phyloP scores from a whole-genome alignment of 371 early-diverging fungal species.

The Rhizopus stolonifer region DNA sequence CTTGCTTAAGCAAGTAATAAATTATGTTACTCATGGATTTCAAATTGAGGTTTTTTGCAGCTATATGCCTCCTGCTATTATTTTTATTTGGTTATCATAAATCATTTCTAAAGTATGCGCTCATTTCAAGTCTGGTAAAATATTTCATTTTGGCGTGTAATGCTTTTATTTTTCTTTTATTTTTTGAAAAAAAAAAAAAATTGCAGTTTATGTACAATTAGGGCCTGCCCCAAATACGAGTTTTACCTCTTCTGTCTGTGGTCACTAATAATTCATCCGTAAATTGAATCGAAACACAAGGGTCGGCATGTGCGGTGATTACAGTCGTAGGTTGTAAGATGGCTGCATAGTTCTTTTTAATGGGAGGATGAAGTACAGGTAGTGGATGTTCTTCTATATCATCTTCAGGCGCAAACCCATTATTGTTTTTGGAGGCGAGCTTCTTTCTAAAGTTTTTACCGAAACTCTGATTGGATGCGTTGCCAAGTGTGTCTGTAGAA shows the following conservation, averaged over 20 bases:
- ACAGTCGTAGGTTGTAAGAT: slow-evolving; percentile 77
- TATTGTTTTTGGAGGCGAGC: not conserved
- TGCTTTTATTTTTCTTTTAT: too few relatives aligned
- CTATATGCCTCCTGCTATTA: too few relatives aligned
- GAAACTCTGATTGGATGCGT: slow-evolving; percentile 6
- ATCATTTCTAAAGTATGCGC: too few relatives aligned
- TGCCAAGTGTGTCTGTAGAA: not conserved
- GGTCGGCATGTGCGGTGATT: slow-evolving; percentile 70
- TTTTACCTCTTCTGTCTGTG: slow-evolving; percentile 76
- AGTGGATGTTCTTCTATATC: slow-evolving; percentile 14
- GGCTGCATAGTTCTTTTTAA: slow-evolving; percentile 76
- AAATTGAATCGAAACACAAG: slow-evolving; percentile 40
- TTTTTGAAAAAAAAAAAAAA: not conserved
- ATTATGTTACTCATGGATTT: slow-evolving; percentile 98
- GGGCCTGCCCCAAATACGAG: slow-evolving; percentile 75
- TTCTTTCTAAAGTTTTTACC: not conserved
- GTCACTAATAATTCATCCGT: slow-evolving; percentile 76
- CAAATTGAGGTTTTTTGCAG: too few relatives aligned
- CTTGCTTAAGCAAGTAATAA: slow-evolving; percentile 84
- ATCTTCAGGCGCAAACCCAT: slow-evolving; percentile 7
- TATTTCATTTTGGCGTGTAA: too few relatives aligned
- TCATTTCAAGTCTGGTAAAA: too few relatives aligned
- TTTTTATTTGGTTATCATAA: too few relatives aligned
- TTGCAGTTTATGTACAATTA: not conserved
- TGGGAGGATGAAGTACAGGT: slow-evolving; percentile 56